Conservation (phyloP, 2,329 filamentous ascomycete genomes). For the Allantophomopsis cytisporea region DNA sequence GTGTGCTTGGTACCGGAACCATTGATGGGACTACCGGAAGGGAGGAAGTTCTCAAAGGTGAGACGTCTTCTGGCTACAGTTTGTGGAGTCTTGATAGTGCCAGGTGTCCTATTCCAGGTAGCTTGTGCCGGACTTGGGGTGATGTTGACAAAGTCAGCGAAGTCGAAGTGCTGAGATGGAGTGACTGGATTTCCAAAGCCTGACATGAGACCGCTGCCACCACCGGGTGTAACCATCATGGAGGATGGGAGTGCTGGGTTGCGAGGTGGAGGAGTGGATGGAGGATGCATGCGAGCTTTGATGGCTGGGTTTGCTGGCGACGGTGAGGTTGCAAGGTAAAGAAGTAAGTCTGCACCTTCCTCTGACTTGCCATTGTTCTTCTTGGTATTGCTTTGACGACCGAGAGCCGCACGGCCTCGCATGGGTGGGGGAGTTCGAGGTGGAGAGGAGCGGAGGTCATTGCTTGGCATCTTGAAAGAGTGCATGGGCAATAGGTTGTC, state of each 20-base stretch:
- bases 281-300: conserved; percentile 48
- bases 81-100: conserved; percentile 14
- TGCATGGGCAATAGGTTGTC: conserved; percentile 68
- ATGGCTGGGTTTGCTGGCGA: conserved; percentile 57
- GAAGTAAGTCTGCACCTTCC: conserved; percentile 67
- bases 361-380: conserved; percentile 46
- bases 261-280: conserved; percentile 64
- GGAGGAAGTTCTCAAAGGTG: conserved; percentile 13
- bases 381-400: conserved; percentile 34
- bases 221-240: conserved; percentile 79
- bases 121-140: conserved; percentile 90
- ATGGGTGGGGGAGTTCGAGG: conserved; percentile 68
- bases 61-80: conserved; percentile 13
- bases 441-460: conserved; percentile 61
- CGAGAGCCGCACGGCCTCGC: conserved; percentile 34
- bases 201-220: conserved; percentile 46
- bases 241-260: conserved; percentile 62
- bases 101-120: conserved; percentile 40
- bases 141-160: conserved; percentile 94
- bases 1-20: conserved; percentile 24
- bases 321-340: conserved; percentile 84
- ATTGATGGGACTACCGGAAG: conserved; percentile 4
- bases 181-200: conserved; percentile 62
- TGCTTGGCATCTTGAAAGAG: conserved; percentile 48
- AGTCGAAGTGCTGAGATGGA: conserved; percentile 76